phyloP scores from a whole-genome alignment of 2,329 filamentous ascomycete species.

The Septoria petroselini region DNA sequence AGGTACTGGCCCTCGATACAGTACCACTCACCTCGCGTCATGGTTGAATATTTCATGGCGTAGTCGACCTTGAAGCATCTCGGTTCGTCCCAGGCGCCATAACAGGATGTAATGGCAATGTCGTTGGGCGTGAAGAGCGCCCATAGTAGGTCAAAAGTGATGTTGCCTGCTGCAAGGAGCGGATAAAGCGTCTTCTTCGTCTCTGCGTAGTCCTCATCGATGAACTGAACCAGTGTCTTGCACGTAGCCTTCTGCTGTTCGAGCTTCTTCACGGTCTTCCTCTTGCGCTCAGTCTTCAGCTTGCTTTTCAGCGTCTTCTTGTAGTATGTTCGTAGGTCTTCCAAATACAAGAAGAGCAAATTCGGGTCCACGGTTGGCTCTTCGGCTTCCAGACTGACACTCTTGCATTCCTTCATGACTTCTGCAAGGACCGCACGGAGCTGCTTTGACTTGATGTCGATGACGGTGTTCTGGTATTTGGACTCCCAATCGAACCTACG shows the following conservation, averaged over 20 bases:
- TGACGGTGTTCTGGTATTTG: slow-evolving; percentile 68
- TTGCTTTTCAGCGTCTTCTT: slow-evolving; percentile 63
- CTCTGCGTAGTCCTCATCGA: slow-evolving; percentile 77
- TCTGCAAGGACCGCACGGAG: slow-evolving; percentile 68
- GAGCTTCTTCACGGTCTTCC: slow-evolving; percentile 59
- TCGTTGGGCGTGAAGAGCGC: slow-evolving; percentile 85
- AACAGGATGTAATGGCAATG: slow-evolving; percentile 71
- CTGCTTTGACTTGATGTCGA: slow-evolving; percentile 82
- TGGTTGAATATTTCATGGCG: slow-evolving; percentile 65
- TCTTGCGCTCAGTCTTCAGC: slow-evolving; percentile 57
- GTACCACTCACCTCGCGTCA: slow-evolving; percentile 73
- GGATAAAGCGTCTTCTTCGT: slow-evolving; percentile 77
- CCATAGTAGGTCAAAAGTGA: slow-evolving; percentile 87
- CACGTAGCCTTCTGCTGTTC: slow-evolving; percentile 61
- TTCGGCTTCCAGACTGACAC: slow-evolving; percentile 76
- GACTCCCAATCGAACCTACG: slow-evolving; percentile 82
- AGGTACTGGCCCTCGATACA: slow-evolving; percentile 74
- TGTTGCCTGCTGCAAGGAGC: slow-evolving; percentile 74
- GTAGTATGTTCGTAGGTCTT: slow-evolving; percentile 64
- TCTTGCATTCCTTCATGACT: slow-evolving; percentile 72
- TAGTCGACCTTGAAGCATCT: slow-evolving; percentile 79
- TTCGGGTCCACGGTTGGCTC: slow-evolving; percentile 61
- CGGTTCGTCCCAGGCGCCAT: slow-evolving; percentile 71
- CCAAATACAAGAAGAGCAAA: slow-evolving; percentile 61
- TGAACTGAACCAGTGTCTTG: slow-evolving; percentile 69